Evolutionary conservation across 129 eudicot genomes (phyloP).

Genomic region (Ambrosia trifida): DNA sequence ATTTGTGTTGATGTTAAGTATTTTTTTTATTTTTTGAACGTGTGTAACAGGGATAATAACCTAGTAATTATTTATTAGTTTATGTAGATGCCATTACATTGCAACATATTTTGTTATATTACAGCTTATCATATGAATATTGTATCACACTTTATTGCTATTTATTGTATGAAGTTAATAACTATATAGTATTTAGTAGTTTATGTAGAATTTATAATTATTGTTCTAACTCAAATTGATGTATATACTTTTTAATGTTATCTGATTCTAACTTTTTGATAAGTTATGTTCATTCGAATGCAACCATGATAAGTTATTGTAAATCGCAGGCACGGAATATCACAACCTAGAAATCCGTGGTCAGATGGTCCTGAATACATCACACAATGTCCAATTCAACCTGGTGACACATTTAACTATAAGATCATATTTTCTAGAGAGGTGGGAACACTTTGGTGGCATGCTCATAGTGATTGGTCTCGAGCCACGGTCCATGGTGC

Average conservation of each 20-base stretch:
- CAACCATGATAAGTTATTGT: background rate
- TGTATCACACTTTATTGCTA: background rate
- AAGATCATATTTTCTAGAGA: slow-evolving; percentile 58
- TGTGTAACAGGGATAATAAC: no score
- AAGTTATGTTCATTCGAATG: background rate
- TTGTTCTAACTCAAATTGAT: background rate
- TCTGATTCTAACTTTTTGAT: background rate
- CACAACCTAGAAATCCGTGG: slow-evolving; percentile 69
- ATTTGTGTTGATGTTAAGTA: no score
- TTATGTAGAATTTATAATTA: background rate
- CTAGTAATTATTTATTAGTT: no score
- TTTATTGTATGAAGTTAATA: background rate
- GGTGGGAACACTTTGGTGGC: slow-evolving; percentile 82
- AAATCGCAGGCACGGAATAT: slow-evolving; percentile 71
- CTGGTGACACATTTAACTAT: slow-evolving; percentile 49
- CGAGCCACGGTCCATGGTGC: slow-evolving; percentile 75
- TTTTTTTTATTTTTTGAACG: no score
- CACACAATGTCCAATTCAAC: slow-evolving; percentile 72
- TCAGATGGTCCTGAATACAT: slow-evolving; percentile 69
- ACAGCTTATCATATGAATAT: background rate
- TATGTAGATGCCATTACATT: background rate
- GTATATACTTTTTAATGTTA: background rate
- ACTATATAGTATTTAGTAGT: background rate
- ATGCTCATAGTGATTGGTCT: slow-evolving; percentile 82
- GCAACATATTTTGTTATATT: background rate